Conservation (phyloP, 495 filamentous ascomycete genomes). For the Rhypophila decipiens region DNA sequence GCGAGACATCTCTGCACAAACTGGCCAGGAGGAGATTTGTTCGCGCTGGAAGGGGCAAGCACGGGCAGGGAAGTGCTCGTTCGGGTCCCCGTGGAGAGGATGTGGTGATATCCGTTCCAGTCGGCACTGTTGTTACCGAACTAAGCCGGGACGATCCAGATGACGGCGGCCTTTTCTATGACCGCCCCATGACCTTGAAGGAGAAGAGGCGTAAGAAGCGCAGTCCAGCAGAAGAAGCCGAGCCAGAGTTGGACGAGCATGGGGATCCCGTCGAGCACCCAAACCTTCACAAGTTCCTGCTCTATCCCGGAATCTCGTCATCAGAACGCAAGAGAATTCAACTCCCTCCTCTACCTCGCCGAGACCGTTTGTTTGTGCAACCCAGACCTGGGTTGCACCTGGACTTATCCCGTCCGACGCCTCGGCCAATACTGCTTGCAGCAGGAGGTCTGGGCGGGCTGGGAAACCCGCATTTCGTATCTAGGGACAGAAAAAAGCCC, state of each 20-base stretch:
- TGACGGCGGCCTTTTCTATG: slow-evolving; percentile 47
- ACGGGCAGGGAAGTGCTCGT: slow-evolving; percentile 75
- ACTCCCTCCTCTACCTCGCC: slow-evolving; percentile 52
- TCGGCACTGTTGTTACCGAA: slow-evolving; percentile 86
- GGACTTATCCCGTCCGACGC: slow-evolving; percentile 75
- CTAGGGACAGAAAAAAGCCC: slow-evolving; percentile 60
- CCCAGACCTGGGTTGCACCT: slow-evolving; percentile 66
- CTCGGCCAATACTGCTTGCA: slow-evolving; percentile 79
- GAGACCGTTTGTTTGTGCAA: slow-evolving; percentile 56
- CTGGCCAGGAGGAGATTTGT: slow-evolving; percentile 70
- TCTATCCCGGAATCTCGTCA: slow-evolving; percentile 69
- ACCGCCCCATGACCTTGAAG: slow-evolving; percentile 10
- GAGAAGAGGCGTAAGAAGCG: slow-evolving; percentile 23
- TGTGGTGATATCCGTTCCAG: slow-evolving; percentile 80
- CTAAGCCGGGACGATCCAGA: slow-evolving; percentile 70
- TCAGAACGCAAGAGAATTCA: slow-evolving; percentile 55
- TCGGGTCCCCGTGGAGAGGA: slow-evolving; percentile 81
- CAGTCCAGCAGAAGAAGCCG: slow-evolving; percentile 14
- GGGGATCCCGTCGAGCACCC: slow-evolving; percentile 24
- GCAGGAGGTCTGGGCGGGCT: slow-evolving; percentile 84
- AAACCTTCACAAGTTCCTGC: slow-evolving; percentile 67
- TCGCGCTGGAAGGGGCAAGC: slow-evolving; percentile 72
- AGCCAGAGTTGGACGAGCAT: slow-evolving; percentile 32
- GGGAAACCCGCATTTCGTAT: slow-evolving; percentile 88
- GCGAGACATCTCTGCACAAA: slow-evolving; percentile 89